Conservation (phyloP, 805 yeast species). For the Candida succiphila region DNA sequence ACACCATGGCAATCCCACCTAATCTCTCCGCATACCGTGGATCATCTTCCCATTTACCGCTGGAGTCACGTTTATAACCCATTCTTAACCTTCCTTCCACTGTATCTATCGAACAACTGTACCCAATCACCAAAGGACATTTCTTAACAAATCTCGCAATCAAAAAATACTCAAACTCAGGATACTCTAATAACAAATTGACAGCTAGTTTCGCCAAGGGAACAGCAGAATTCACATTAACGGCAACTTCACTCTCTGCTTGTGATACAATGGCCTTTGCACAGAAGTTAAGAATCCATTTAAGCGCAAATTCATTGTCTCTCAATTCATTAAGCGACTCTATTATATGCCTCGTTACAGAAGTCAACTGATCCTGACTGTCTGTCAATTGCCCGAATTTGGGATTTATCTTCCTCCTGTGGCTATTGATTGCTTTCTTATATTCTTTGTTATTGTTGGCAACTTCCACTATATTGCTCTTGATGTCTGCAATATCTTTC, state of each 20-base stretch:
- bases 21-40: conserved; percentile 75
- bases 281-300: conserved; percentile 72
- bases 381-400: conserved; percentile 87
- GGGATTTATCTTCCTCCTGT: conserved; percentile 73
- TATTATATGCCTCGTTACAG: conserved; percentile 40
- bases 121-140: conserved; percentile 86
- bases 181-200: conserved; percentile 35
- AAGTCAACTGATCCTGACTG: conserved; percentile 46
- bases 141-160: conserved; percentile 82
- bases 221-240: conserved; percentile 63
- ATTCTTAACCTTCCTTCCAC: conserved; percentile 72
- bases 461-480: conserved; percentile 45
- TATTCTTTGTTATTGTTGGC: conserved; percentile 32
- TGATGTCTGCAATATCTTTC: conserved; percentile 45
- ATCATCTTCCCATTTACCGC: conserved; percentile 46
- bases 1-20: conserved; percentile 77
- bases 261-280: conserved; percentile 84
- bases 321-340: conserved; percentile 39
- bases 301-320: conserved; percentile 39
- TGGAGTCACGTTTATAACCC: conserved; percentile 71
- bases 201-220: conserved; percentile 67
- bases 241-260: conserved; percentile 87
- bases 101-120: conserved; percentile 61
- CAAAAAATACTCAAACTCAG: conserved; percentile 44
- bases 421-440: conserved; percentile 43